These are phyloP conservation scores for Lablab purpureus DNA, from an alignment of 306 rosid species.

Conservation along the genomic window DNA sequence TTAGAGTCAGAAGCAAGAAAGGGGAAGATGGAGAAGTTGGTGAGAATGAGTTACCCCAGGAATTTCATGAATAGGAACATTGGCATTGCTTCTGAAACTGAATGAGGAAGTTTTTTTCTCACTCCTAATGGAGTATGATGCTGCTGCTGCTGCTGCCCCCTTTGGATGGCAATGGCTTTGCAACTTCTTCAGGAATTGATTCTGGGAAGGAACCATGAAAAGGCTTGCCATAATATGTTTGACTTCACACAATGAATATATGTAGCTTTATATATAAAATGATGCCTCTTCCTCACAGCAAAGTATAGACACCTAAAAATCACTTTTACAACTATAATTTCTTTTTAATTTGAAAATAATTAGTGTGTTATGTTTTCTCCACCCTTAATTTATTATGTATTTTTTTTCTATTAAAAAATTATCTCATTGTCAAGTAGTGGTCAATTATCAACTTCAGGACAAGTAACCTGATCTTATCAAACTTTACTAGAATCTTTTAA, in stretches of 20 bases:
- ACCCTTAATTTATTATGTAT: too few species aligned
- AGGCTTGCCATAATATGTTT: slow-evolving; percentile 37
- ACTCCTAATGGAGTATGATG: slow-evolving; percentile 40
- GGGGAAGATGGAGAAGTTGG: slow-evolving; percentile 5
- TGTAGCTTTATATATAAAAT: slow-evolving; percentile 27
- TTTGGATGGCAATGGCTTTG: slow-evolving; percentile 9
- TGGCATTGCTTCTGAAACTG: slow-evolving; percentile 32
- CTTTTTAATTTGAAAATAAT: too few species aligned
- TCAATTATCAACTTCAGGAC: too few species aligned
- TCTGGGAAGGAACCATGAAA: slow-evolving; percentile 35
- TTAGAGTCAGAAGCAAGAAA: background rate
- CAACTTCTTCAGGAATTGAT: slow-evolving; percentile 27
- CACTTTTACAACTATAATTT: too few species aligned
- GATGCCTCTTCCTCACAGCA: slow-evolving; percentile 11
- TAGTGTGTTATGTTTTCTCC: too few species aligned
- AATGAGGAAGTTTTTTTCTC: slow-evolving; percentile 47
- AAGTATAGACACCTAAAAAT: too few species aligned
- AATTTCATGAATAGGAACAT: slow-evolving; percentile 52
- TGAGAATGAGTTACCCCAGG: slow-evolving; percentile 48
- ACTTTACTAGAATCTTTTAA: too few species aligned
- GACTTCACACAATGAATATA: background rate
- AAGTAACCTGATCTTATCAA: too few species aligned
- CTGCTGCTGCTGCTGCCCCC: background rate
- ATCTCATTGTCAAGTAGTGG: too few species aligned
- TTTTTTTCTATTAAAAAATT: too few species aligned